Conservation (phyloP, 2,329 filamentous ascomycete species). For the Ophiostoma angusticollis region DNA sequence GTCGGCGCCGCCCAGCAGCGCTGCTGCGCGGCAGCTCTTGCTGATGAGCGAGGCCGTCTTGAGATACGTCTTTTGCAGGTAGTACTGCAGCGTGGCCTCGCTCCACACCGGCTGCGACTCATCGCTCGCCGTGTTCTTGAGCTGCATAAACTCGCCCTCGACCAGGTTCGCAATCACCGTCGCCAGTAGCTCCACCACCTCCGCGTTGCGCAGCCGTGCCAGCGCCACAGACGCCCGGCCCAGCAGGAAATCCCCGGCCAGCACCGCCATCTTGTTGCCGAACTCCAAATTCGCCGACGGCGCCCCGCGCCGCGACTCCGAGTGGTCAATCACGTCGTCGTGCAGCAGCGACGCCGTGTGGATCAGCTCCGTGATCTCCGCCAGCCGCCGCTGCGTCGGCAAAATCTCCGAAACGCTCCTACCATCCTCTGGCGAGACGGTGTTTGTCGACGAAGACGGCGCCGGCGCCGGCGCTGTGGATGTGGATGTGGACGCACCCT, state of each 20-base stretch:
- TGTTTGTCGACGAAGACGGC: constrained; percentile 24
- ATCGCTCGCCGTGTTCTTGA: constrained; percentile 88
- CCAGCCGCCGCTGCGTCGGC: constrained; percentile 81
- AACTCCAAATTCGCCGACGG: constrained; percentile 90
- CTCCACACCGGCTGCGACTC: constrained; percentile 76
- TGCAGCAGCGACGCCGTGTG: constrained; percentile 94
- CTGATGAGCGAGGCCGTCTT: constrained; percentile 94
- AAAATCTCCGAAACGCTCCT: constrained; percentile 54
- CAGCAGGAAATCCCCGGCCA: constrained; percentile 93
- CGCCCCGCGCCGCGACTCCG: constrained; percentile 66
- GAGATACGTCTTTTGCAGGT: constrained; percentile 95
- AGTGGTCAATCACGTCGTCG: constrained; percentile 96
- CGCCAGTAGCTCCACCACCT: constrained; percentile 86
- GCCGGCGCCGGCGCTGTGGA: constrained; percentile 38
- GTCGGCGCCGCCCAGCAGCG: constrained; percentile 66
- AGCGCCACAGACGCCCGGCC: constrained; percentile 88
- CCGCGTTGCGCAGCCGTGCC: constrained; percentile 77
- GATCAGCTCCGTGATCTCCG: constrained; percentile 94
- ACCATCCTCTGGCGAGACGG: constrained; percentile 23
- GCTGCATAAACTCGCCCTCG: constrained; percentile 98
- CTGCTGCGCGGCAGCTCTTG: constrained; percentile 85
- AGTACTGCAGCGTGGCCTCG: constrained; percentile 82
- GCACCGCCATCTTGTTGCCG: constrained; percentile 97
- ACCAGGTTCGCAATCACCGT: constrained; percentile 97
- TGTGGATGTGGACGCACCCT: too few relatives aligned